Conservation (phyloP, 306 rosid genomes). For the Erythrophleum fordii region DNA sequence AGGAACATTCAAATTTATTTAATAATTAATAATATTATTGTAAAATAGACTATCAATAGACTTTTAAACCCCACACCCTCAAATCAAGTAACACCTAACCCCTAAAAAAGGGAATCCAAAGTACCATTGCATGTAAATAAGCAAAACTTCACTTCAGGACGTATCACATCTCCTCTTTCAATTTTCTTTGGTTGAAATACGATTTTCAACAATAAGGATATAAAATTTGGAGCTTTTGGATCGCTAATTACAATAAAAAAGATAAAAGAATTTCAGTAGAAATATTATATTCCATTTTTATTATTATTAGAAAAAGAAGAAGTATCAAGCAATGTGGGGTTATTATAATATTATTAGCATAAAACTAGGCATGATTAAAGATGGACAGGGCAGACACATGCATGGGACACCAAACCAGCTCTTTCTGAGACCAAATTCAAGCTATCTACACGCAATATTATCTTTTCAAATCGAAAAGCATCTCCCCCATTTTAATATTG, state of each 20-base stretch:
- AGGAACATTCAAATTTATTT: not conserved
- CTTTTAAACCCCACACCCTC: not conserved
- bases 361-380: conserved; percentile 10
- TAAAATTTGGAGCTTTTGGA: not conserved
- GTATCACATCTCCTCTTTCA: no score
- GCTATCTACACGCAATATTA: not conserved
- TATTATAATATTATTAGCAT: no score
- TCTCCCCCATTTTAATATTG: conserved; percentile 31
- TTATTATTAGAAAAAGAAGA: no score
- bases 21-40: not conserved
- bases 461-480: conserved; percentile 28
- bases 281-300: no score
- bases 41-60: not conserved
- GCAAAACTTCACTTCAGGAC: no score
- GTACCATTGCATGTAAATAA: no score
- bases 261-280: not conserved
- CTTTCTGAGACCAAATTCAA: conserved; percentile 31
- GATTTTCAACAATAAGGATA: not conserved
- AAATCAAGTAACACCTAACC: not conserved
- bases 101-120: no score
- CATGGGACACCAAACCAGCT: conserved; percentile 28
- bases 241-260: no score
- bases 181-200: no score
- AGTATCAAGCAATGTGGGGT: no score
- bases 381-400: conserved; percentile 26